Conservation (phyloP, 306 rosid genomes). For the Dalbergia cultrata region DNA sequence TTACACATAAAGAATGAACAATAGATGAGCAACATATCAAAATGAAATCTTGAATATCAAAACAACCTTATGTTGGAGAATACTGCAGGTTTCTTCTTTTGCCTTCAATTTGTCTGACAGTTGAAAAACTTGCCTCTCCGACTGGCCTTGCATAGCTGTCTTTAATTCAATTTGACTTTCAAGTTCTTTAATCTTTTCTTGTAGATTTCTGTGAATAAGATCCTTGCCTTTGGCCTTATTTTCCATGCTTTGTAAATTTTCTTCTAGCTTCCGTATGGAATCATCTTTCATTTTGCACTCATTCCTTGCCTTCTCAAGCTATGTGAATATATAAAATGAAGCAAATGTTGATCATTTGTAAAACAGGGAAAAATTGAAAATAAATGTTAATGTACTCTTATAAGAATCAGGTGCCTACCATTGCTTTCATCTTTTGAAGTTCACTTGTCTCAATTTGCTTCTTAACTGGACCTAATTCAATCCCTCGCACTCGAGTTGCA, state of each 20-base stretch:
- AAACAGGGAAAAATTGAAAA: constrained; percentile 9
- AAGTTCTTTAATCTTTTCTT: constrained; percentile 82
- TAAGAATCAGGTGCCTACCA: constrained; percentile 59
- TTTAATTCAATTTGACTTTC: constrained; percentile 78
- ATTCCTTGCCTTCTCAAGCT: constrained; percentile 83
- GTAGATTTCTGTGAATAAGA: constrained; percentile 61
- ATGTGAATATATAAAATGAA: constrained; percentile 35
- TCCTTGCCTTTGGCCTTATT: constrained; percentile 81
- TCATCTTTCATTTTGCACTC: constrained; percentile 83
- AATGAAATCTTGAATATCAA: constrained; percentile 30
- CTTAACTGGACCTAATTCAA: constrained; percentile 87
- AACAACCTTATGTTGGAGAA: constrained; percentile 81
- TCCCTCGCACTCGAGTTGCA: constrained; percentile 87
- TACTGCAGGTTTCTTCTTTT: constrained; percentile 71
- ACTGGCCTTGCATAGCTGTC: constrained; percentile 65
- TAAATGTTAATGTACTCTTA: not conserved
- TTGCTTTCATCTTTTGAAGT: constrained; percentile 73
- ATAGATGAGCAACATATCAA: constrained; percentile 11
- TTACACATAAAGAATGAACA: constrained; percentile 5
- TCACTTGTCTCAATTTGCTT: constrained; percentile 85
- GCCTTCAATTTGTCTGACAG: constrained; percentile 72
- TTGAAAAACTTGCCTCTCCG: constrained; percentile 74
- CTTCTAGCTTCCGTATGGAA: constrained; percentile 75
- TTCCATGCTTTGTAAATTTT: constrained; percentile 74
- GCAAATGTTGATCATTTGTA: constrained; percentile 2